Percentiles rank a stretch among this genome's conserved stretches.
These are phyloP conservation scores for Trypanosoma conorhini DNA, from an alignment of 208 protist species.

Conservation along the genomic window DNA sequence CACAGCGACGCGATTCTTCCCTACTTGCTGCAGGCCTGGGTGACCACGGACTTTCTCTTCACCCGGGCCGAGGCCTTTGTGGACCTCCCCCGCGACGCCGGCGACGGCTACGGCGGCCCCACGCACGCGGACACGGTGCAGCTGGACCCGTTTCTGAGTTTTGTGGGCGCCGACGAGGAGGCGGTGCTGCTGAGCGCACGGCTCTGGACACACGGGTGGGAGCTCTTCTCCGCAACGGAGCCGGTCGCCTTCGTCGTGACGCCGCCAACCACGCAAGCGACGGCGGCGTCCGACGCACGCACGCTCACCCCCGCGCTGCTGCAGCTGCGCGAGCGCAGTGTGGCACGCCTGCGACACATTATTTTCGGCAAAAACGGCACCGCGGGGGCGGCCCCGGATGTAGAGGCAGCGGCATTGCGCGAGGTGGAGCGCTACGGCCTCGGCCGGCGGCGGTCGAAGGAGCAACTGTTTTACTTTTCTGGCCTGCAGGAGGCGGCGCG, in stretches of 20 bases:
- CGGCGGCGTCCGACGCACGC: too few species aligned
- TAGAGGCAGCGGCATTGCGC: constrained; percentile 4
- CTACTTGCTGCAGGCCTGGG: constrained; percentile 18
- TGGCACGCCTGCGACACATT: constrained; percentile 7
- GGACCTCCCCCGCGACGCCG: constrained; percentile 13
- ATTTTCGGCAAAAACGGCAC: constrained; percentile 7
- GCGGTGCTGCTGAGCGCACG: constrained; percentile 37
- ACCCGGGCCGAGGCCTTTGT: constrained; percentile 54
- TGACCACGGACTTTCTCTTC: constrained; percentile 53
- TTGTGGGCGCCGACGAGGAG: constrained; percentile 32
- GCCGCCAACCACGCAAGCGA: neutral
- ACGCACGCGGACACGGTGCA: neutral
- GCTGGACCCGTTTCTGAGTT: constrained; percentile 44
- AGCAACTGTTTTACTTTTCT: constrained; percentile 7
- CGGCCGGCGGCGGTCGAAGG: constrained; percentile 8
- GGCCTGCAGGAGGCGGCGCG: neutral
- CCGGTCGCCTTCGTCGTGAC: constrained; percentile 27
- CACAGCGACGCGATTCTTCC: constrained; percentile 2
- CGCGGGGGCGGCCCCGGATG: neutral
- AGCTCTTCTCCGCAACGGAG: constrained; percentile 49
- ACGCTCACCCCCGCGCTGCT: neutral
- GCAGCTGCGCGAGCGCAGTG: neutral
- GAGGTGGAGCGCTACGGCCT: constrained; percentile 16
- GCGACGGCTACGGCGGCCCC: constrained; percentile 6
- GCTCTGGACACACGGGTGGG: constrained; percentile 58